Evolutionary conservation across 139 green algal genomes (phyloP), one percentile per base, ranked within the genome.

Genomic region (Pseudopediastrum boryanum): DNA sequence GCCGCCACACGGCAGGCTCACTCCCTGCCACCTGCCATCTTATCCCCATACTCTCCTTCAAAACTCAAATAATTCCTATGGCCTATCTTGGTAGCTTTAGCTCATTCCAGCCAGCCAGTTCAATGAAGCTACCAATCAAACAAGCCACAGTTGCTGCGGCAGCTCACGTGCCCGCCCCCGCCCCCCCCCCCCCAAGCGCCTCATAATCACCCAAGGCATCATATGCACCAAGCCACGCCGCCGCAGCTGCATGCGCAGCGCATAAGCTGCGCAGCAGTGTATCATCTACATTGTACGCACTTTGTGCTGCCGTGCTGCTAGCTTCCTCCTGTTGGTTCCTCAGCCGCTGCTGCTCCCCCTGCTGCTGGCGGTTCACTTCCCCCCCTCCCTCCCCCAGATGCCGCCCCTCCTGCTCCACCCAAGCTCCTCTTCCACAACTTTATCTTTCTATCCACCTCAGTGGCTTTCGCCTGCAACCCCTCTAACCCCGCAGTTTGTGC

Each of bases 361-460:
- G 66, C 2, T 39, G 66, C 27, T 31, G 61, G 61, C 66, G 21
- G 42, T 44, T 48, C 48, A 42, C 23, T 33, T 10, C 2, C 27
- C 38, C 7, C 58, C 58, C 25, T 38, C 51, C 23, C 58, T 61
- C 27, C 46, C 38, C 23, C 54, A 41, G 62, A 42, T 25, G 43
- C 58, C 38, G 59, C 59, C n/a, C 31, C 25, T 33, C 7, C n/a
- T 33, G 59, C 27, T 31, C 16, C 42, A 35, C 59, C 59, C 44
- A 66, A 38, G n/a, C 43, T 38, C 33, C 73, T 81, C 12, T 43
- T 46, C 74, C 74, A 81, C 21, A 81, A 36, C 74, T 81, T 81
- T 10, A 81, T 54, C 12, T 9, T 74, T 5, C 62, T 39, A 21
- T 81, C 74, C 1, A 74, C 44, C 38, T 81, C 74, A 29, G 44